phyloP scores from a whole-genome alignment of 164 flowering plant species.

The Vitis cinerea region DNA sequence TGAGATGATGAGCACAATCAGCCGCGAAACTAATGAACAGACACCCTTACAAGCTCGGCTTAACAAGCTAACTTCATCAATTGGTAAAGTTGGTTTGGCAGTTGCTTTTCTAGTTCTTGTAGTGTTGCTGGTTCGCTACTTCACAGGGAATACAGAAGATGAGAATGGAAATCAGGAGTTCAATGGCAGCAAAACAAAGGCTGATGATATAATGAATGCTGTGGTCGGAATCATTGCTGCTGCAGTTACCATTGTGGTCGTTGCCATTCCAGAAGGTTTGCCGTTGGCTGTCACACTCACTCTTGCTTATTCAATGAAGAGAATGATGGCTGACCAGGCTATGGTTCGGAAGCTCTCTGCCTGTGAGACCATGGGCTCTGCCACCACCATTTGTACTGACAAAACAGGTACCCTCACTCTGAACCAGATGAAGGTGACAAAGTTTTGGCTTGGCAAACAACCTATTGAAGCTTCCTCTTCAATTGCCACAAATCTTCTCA shows the following conservation, averaged over 20 bases:
- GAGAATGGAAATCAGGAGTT: constrained; percentile 46
- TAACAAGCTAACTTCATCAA: constrained; percentile 48
- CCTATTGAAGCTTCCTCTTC: constrained; percentile 7
- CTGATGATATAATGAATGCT: constrained; percentile 32
- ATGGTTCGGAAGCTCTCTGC: constrained; percentile 39
- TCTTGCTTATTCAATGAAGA: constrained; percentile 41
- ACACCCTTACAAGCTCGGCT: constrained; percentile 67
- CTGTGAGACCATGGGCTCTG: constrained; percentile 37
- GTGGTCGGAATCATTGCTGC: constrained; percentile 24
- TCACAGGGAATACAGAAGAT: constrained; percentile 34
- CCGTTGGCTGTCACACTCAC: constrained; percentile 38
- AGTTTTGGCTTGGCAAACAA: constrained; percentile 49
- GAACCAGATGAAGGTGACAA: constrained; percentile 60
- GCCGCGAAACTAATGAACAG: constrained; percentile 32
- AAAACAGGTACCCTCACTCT: constrained; percentile 56
- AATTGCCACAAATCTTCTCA: constrained; percentile 22
- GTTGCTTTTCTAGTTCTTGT: constrained; percentile 46
- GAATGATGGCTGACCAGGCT: constrained; percentile 35
- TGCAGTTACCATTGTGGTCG: constrained; percentile 31
- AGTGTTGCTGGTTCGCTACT: constrained; percentile 31
- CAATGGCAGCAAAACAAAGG: constrained; percentile 33
- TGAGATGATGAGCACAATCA: constrained; percentile 62
- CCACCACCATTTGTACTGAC: constrained; percentile 30
- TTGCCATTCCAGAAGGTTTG: constrained; percentile 34
- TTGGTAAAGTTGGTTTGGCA: constrained; percentile 51